Evolutionary conservation across 345 rosid genomes (phyloP), one percentile per base, ranked within the genome.

Genomic region (Geranium rotundifolium): DNA sequence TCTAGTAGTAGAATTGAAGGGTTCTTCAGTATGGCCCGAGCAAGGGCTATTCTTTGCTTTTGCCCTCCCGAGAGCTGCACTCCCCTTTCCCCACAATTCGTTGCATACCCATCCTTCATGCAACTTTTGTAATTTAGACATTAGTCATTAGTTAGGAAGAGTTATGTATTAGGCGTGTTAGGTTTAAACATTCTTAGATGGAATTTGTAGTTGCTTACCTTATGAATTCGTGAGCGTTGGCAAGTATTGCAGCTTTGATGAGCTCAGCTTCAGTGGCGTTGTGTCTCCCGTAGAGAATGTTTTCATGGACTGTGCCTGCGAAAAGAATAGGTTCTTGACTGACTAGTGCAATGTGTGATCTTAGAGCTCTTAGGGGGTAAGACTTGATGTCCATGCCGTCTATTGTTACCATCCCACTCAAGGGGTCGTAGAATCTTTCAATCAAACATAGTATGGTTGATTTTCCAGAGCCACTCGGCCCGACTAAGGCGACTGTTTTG

Each of bases 401-500:
- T 17, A 77, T 60, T 67, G 57, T 34, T 13, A 82, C 57, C 3
- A 58, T 39, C 52, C 82, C 84, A 2, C 60, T 67, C 37, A 64
- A 61, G 0, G 82, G 80, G 49, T 82, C 82, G 39, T 79, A 82
- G 55, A 82, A 79, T 71, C 84, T 73, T 64, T 82, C 79, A 7
- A 77, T 73, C 20, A 82, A 60, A 1, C 67, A 73, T 19, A 82
- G 73, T 29, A 82, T 59, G 8, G 76, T 79, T 2, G 87, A 82
- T 70, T 82, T 82, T 16, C 86, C 86, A 0, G 83, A 82, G 29
- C 84, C 84, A 60, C 82, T 79, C 20, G 67, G 77, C 62, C 84
- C 80, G 12, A 73, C 74, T 13, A 78, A 72, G 19, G 84, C 76
- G 49, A 77, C 55, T 62, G 77, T 71, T 61, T 77, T 75, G 27